Percentiles rank a stretch among this genome's conserved stretches.
Evolutionary conservation across 129 eudicot genomes (phyloP).

Genomic region (Artemisia argyi): DNA sequence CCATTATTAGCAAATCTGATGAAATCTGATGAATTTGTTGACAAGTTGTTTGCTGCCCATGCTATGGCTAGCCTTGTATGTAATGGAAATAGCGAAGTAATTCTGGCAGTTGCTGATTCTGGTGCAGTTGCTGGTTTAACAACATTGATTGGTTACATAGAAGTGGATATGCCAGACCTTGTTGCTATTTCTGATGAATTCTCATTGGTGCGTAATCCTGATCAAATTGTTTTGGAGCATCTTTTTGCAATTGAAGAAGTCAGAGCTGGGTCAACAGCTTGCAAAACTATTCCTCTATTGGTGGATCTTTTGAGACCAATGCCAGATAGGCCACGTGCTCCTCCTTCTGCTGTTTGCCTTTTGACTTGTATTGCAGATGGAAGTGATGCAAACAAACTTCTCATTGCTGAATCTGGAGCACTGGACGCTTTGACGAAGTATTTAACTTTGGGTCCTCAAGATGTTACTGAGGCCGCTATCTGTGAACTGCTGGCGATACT

Average conservation of each 20-base stretch:
- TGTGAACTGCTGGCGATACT: conserved; percentile 66
- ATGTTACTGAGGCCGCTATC: conserved; percentile 55
- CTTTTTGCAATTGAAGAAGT: conserved; percentile 74
- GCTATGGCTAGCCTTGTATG: conserved; percentile 74
- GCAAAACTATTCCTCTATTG: conserved; percentile 66
- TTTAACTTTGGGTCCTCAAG: conserved; percentile 74
- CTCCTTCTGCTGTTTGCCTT: conserved; percentile 55
- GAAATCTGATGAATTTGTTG: conserved; percentile 68
- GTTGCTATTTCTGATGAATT: conserved; percentile 71
- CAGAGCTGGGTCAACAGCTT: conserved; percentile 58
- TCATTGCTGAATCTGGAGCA: conserved; percentile 84
- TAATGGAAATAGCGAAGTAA: conserved; percentile 51
- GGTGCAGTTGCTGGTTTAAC: conserved; percentile 66
- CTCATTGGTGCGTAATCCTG: conserved; percentile 58
- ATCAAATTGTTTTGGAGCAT: conserved; percentile 53
- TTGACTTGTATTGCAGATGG: conserved; percentile 70
- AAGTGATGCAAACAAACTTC: conserved; percentile 66
- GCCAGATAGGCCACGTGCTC: conserved; percentile 80
- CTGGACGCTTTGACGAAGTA: conserved; percentile 70
- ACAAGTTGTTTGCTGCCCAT: conserved; percentile 67
- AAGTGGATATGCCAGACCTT: conserved; percentile 58
- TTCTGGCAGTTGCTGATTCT: conserved; percentile 65
- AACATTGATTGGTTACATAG: conserved; percentile 60
- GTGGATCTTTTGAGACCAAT: conserved; percentile 83
- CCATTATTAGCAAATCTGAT: conserved; percentile 54